Base-by-base conservation (phyloP, 2,329 filamentous ascomycete species). In the Talaromyces sp. region DNA sequence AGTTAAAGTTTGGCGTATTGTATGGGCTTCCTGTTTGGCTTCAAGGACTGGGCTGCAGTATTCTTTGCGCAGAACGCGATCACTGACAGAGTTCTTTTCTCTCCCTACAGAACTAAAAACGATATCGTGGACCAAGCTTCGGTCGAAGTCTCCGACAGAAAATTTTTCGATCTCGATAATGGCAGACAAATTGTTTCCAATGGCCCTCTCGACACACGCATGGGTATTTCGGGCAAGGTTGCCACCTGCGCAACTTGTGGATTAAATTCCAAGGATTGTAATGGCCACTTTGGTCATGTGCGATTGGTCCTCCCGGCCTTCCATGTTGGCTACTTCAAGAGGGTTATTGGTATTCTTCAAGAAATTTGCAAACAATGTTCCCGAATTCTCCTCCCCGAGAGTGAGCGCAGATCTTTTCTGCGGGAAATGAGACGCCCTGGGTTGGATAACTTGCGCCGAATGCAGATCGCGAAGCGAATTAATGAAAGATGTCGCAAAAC, bases 311-410 rank as follows among this genome's bases (percentile, higher is more conserved):
- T 99, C 47, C 94, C 94, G 3, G 91, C 89, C 39, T 97, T 97
- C 68, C 94, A 99, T 70, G 91, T 97, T 60, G 94, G 94, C 33
- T 99, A 97, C 70, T 84, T 99, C 65, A 94, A 91, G 70, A 91
- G 95, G 70, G 91, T 94, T 59, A 93, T 96, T 69, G 87, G 87
- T 40, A 92, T 96, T 51, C 81, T 99, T 20, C 92, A 97, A 70
- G 89, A 94, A 67, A 95, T 99, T 60, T 99, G 94, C 86, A 99
- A 96, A 78, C 86, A 92, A 68, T 99, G 94, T 70, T 90, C 90
- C 20, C 84, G 84, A 56, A 88, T 97, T 6, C 76, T 99, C 50
- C 82, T 99, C 20, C 85, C 88, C 33, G 91, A 97, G 69, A 78
- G 83, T 17, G 90, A 96, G 64, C 86, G 90, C 60, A 86, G 89